Base-by-base conservation (phyloP, 2,329 filamentous ascomycete genomes). In the Calonectria pauciramosa region DNA sequence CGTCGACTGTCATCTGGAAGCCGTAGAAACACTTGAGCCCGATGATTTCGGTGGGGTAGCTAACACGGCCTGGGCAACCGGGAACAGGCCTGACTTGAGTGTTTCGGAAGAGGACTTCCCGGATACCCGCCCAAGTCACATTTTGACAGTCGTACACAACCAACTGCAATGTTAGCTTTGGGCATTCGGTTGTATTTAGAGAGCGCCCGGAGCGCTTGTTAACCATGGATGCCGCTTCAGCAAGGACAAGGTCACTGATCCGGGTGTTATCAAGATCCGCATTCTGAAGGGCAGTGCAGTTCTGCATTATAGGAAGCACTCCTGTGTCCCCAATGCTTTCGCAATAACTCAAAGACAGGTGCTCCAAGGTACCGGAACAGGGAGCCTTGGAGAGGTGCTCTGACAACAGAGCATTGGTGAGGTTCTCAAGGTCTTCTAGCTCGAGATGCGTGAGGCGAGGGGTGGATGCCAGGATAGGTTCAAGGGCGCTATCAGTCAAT, bases 241-340 rank as follows among this genome's bases (percentile, higher is more conserved):
- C 91, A 13, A 99, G 91, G 6, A 95, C 93, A 2, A 98, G 90
- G 81, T 99, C 95, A 20, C 95, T 96, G 76, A 98, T 92, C 60
- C 94, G 93, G 0, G 96, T 99, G 84, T 99, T 99, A 86, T 99
- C 97, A 89, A 99, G 93, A 68, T 97, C 95, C 18, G 98, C 87
- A 36, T 90, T 94, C 63, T 89, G 88, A 18, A 99, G 89, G 18
- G 87, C 89, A 0, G 90, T 89, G 84, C 96, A 98, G 36, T 89
- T 90, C 81, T 95, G 95, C 78, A 99, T 88, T 3, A 98, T 88
- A 0, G 94, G 94, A 0, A 98, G 88, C 91, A 98, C 94, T 71
- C 96, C 96, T 0, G 89, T 87, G 82, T 99, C 97, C 30, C 95
- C 93, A 2, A 99, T 85, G 70, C 91, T 92, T 83, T 98, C 96